Conservation (phyloP, 1,139 yeast species). For the Taphrina flavorubra region DNA sequence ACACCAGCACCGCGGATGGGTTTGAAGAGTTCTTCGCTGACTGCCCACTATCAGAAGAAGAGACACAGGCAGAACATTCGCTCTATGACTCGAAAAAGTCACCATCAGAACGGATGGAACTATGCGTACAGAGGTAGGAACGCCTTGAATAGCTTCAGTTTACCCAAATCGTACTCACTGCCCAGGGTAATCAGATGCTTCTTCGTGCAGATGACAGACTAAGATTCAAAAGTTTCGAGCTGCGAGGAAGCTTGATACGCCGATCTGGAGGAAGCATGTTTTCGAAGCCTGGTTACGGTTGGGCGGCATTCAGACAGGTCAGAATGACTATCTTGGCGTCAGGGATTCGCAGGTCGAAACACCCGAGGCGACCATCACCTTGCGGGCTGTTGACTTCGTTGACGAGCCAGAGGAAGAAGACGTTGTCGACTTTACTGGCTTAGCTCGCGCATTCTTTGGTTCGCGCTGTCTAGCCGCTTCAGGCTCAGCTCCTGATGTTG, state of each 20-base stretch:
- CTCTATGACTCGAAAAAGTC: conserved; percentile 19
- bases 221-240: conserved; percentile 15
- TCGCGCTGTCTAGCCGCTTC: conserved; percentile 24
- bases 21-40: conserved; percentile 38
- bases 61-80: neutral
- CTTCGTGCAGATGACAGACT: neutral
- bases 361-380: neutral
- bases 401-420: conserved; percentile 1
- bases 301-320: conserved; percentile 21
- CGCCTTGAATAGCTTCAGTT: too few relatives aligned
- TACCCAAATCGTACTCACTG: neutral
- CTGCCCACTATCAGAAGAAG: conserved; percentile 20
- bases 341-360: neutral
- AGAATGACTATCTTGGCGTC: conserved; percentile 1
- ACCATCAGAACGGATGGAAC: conserved; percentile 23
- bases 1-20: neutral
- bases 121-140: conserved; percentile 16
- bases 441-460: conserved; percentile 31
- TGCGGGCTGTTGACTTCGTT: neutral
- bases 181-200: neutral
- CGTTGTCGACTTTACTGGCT: conserved; percentile 25
- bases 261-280: conserved; percentile 30
- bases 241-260: conserved; percentile 17
- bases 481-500: conserved; percentile 20
- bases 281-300: conserved; percentile 28